Conservation (phyloP, 805 yeast species). For the Ogataea glucozyma region DNA sequence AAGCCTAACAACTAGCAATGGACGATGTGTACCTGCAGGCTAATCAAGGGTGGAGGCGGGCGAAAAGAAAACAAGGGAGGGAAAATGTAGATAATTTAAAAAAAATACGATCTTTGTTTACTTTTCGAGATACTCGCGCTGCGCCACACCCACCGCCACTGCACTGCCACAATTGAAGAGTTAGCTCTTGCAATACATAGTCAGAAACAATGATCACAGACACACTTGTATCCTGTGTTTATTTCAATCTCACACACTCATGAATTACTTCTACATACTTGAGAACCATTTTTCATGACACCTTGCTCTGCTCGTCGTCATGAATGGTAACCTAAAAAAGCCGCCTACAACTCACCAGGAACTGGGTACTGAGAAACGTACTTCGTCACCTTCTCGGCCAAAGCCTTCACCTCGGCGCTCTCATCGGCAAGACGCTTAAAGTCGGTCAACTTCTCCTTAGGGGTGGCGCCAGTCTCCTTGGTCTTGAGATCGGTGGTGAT, state of each 20-base stretch:
- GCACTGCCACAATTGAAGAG: too few relatives aligned
- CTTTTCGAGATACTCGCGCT: background rate
- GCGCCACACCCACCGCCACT: constrained; percentile 1
- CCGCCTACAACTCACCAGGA: constrained; percentile 69
- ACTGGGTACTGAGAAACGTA: constrained; percentile 83
- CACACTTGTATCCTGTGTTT: too few relatives aligned
- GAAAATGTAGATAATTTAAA: too few relatives aligned
- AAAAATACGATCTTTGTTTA: background rate
- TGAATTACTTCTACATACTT: too few relatives aligned
- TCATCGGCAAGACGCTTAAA: constrained; percentile 73
- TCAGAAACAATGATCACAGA: too few relatives aligned
- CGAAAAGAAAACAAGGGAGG: background rate
- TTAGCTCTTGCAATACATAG: too few relatives aligned
- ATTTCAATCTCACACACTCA: too few relatives aligned
- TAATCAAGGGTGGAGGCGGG: too few relatives aligned
- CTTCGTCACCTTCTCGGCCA: constrained; percentile 64
- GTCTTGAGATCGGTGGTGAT: constrained; percentile 63
- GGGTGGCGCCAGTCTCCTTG: constrained; percentile 55
- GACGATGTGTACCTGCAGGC: constrained; percentile 4
- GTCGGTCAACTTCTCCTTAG: constrained; percentile 61
- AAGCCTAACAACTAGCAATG: constrained; percentile 2
- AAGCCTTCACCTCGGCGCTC: constrained; percentile 55
- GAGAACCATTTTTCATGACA: too few relatives aligned
- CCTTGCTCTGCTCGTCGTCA: background rate
- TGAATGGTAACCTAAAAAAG: background rate